Evolutionary conservation across 164 flowering plant genomes (phyloP), one percentile per base, ranked within the genome.

Genomic region (Vitis amurensis): DNA sequence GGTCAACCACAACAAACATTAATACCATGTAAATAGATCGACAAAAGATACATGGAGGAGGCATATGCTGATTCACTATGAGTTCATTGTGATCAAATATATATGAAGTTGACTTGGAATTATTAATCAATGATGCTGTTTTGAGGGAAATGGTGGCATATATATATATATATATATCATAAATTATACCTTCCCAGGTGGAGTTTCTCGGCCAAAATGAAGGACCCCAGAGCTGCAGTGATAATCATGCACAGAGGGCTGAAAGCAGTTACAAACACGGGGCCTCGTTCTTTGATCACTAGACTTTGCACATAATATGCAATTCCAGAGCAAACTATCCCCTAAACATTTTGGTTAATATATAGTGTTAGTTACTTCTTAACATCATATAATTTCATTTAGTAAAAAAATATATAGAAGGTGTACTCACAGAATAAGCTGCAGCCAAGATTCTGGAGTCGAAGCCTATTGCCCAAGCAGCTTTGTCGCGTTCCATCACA

Each of bases 181-280:
- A 9, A 9, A 30, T 5, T 23, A 4, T 83, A 94, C 98, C 98
- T 92, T 73, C 98, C 99, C 15, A 92, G 81, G 75, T 89, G 86
- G 67, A 92, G 50, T 63, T 78, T 71, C 73, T 94, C 99, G 0
- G 93, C 80, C 48, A 94, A 74, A 61, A 94, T 66, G 31, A 89
- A 51, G 62, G 87, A 71, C 0, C 91, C 91, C 23, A 92, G 67
- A 48, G 76, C 79, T 4, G 97, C 90, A 1, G 91, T 89, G 76
- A 94, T 88, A 70, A 94, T 82, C 94, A 92, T 92, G 77, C 84
- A 77, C 0, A 94, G 82, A 57, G 99, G 99, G 69, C 87, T 89
- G 66, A 94, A 94, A 0, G 97, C 84, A 0, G 97, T 86, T 8
- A 86, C 91, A 67, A 94, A 94, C 3, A 94, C 97, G 0, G 99